Percentiles rank a stretch among this genome's conserved stretches.
Conservation (phyloP, 768 basidiomycete species). For the Cyathus striatus region DNA sequence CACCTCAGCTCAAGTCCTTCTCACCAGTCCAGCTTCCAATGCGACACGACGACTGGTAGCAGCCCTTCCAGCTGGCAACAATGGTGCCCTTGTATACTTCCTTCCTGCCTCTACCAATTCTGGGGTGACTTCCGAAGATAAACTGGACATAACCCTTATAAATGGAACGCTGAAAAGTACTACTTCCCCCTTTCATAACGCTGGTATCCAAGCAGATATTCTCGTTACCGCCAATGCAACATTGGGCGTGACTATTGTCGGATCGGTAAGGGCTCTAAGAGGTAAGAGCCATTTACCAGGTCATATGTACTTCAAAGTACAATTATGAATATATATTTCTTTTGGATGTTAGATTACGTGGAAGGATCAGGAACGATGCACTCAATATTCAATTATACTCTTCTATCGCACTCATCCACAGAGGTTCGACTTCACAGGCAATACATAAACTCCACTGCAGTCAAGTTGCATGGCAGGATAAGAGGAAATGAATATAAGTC, state of each 20-base stretch:
- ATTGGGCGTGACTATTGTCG: constrained; percentile 36
- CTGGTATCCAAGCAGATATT: constrained; percentile 32
- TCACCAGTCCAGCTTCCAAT: constrained; percentile 20
- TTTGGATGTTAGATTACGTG: constrained; percentile 26
- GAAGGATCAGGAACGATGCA: constrained; percentile 34
- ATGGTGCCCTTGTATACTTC: constrained; percentile 35
- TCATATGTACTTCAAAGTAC: neutral
- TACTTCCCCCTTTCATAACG: constrained; percentile 18
- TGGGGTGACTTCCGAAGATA: neutral
- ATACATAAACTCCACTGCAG: constrained; percentile 28
- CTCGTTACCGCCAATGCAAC: constrained; percentile 25
- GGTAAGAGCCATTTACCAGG: constrained; percentile 12
- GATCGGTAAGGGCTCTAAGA: constrained; percentile 35
- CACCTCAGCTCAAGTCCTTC: constrained; percentile 32
- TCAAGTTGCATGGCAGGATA: neutral
- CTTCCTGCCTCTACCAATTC: constrained; percentile 15
- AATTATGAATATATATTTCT: no score
- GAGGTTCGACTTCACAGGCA: constrained; percentile 30
- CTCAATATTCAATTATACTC: constrained; percentile 40
- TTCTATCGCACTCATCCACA: constrained; percentile 23
- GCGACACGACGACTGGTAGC: constrained; percentile 29
- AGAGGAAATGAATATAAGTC: constrained; percentile 15
- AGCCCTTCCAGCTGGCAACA: constrained; percentile 39
- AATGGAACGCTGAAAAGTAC: constrained; percentile 15
- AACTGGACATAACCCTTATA: constrained; percentile 11